Evolutionary conservation across 2,329 filamentous ascomycete species (phyloP).

Genomic region (Lasiodiplodia theobromae): DNA sequence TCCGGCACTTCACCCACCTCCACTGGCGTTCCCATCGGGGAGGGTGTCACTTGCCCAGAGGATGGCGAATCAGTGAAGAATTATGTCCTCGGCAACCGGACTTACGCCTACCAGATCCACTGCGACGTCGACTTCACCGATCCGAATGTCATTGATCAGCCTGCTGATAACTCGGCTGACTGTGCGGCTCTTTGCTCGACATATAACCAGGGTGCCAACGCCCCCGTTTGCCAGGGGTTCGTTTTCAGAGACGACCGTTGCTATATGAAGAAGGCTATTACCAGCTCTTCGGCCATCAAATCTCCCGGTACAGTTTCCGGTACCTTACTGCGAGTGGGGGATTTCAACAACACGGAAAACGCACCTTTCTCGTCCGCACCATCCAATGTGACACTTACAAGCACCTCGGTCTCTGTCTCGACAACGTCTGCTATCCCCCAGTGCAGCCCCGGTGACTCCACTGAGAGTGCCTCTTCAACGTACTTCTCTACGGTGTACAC

Average conservation of each 20-base stretch:
- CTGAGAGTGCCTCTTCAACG: slow-evolving; percentile 15
- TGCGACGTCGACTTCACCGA: slow-evolving; percentile 21
- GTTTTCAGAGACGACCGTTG: slow-evolving; percentile 9
- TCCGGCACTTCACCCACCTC: neutral
- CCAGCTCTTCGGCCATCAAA: neutral
- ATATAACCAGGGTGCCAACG: slow-evolving; percentile 2
- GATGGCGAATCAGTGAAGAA: slow-evolving; percentile 13
- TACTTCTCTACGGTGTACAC: slow-evolving; percentile 21
- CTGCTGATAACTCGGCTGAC: slow-evolving; percentile 10
- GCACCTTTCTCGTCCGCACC: slow-evolving; percentile 6
- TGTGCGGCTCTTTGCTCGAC: slow-evolving; percentile 27
- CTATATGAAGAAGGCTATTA: slow-evolving; percentile 17
- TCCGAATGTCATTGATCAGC: neutral
- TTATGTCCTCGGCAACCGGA: slow-evolving; percentile 17
- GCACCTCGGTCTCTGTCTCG: slow-evolving; percentile 6
- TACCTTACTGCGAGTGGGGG: neutral
- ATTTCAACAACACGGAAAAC: slow-evolving; percentile 8
- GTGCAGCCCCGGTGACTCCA: slow-evolving; percentile 3
- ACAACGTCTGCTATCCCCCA: slow-evolving; percentile 4
- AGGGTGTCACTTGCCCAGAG: slow-evolving; percentile 20
- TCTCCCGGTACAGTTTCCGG: neutral
- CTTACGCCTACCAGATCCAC: slow-evolving; percentile 25
- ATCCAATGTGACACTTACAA: neutral
- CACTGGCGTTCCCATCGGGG: neutral
- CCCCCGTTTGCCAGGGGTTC: slow-evolving; percentile 16